These are phyloP conservation scores for Saccharomycopsis fodiens DNA, from an alignment of 805 yeast genomes.

Conservation along the genomic window DNA sequence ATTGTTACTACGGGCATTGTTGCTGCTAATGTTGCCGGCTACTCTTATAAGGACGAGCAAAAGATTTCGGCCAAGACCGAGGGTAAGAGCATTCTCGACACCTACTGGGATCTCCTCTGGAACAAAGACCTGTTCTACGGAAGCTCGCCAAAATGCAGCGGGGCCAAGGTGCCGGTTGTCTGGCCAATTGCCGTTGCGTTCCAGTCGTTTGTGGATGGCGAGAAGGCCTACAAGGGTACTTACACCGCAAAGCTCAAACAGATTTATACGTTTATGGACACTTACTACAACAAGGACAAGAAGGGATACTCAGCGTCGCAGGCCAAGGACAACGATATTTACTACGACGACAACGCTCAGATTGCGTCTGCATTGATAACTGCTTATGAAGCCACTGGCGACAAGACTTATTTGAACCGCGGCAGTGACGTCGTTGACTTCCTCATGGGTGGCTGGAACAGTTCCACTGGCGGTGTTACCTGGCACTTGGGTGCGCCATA, in stretches of 20 bases:
- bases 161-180: conserved; percentile 25
- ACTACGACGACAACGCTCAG: conserved; percentile 73
- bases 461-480: conserved; percentile 50
- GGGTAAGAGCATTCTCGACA: conserved; percentile 6
- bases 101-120: conserved; percentile 12
- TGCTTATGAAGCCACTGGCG: conserved; percentile 61
- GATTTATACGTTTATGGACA: conserved; percentile 43
- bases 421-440: conserved; percentile 54
- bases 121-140: not conserved
- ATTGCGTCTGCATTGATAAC: conserved; percentile 56
- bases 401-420: conserved; percentile 42
- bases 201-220: conserved; percentile 63
- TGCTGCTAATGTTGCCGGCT: not conserved
- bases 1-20: conserved; percentile 7
- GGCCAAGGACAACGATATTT: conserved; percentile 56
- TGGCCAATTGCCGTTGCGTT: conserved; percentile 63
- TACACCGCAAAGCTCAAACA: conserved; percentile 48
- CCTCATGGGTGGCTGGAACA: conserved; percentile 58
- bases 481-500: conserved; percentile 61
- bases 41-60: not conserved
- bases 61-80: not conserved
- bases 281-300: conserved; percentile 36
- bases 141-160: not conserved
- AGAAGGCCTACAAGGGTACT: conserved; percentile 24
- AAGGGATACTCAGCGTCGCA: conserved; percentile 63